A percentile compares a stretch with the other conserved stretches of the same genome.
phyloP scores from a whole-genome alignment of 345 rosid genomes.

The Citrus unshiu region DNA sequence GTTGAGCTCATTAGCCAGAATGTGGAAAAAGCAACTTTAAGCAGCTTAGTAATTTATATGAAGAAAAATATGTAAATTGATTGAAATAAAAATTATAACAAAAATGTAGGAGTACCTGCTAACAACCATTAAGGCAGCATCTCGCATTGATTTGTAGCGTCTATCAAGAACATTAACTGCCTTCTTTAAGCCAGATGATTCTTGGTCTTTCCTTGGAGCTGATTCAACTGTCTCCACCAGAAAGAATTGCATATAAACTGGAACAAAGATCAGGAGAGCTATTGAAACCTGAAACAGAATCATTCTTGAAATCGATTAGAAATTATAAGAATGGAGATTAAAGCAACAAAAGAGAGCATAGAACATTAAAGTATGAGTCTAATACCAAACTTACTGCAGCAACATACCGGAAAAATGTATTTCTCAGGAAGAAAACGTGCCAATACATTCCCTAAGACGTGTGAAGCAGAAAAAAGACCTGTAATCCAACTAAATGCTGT shows the following conservation, averaged over 20 bases:
- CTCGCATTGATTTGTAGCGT: constrained; percentile 42
- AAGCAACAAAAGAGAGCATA: not conserved
- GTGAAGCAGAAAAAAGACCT: constrained; percentile 51
- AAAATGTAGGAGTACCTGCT: constrained; percentile 26
- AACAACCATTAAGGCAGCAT: constrained; percentile 34
- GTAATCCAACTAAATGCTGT: constrained; percentile 57
- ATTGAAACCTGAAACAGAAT: constrained; percentile 40
- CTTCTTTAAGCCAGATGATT: constrained; percentile 28
- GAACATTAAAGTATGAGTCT: not conserved
- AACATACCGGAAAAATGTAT: constrained; percentile 40
- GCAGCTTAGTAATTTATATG: not conserved
- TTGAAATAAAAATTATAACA: not conserved
- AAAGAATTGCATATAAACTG: constrained; percentile 41
- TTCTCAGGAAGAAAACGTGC: constrained; percentile 53
- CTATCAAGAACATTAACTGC: constrained; percentile 18
- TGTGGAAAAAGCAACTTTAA: not conserved
- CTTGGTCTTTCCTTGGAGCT: constrained; percentile 26
- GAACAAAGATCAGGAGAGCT: constrained; percentile 39
- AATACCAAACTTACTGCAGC: not conserved
- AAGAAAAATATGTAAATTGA: not conserved
- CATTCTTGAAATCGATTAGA: not conserved
- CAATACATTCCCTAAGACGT: constrained; percentile 42
- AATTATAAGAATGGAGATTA: not conserved
- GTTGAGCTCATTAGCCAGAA: constrained; percentile 1
- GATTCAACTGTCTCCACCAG: constrained; percentile 35